phyloP scores from a whole-genome alignment of 169 alveolate species.

The Miamiensis avidus region DNA sequence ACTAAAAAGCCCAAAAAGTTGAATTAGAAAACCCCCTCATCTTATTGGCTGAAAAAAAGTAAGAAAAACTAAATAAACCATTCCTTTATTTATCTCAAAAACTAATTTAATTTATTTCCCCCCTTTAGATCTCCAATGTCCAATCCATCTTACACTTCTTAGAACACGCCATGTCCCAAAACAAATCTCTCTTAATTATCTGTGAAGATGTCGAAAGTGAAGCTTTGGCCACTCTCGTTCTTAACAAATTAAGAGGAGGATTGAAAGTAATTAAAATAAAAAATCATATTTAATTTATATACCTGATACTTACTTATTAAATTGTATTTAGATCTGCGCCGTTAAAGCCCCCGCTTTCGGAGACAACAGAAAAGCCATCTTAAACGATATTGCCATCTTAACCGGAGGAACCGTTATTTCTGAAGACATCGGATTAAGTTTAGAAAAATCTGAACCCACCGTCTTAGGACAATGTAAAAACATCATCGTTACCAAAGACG shows the following conservation, averaged over 20 bases:
- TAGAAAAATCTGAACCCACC: constrained; percentile 71
- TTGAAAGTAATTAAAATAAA: constrained; percentile 76
- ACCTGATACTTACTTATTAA: background rate
- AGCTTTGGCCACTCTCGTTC: constrained; percentile 98
- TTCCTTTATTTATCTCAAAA: no score
- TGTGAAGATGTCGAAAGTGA: constrained; percentile 99
- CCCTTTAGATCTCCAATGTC: constrained; percentile 92
- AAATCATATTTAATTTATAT: no score
- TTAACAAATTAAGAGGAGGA: constrained; percentile 97
- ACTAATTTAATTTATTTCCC: no score
- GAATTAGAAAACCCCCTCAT: constrained; percentile 96
- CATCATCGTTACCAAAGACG: constrained; percentile 96
- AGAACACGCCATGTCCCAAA: constrained; percentile 94
- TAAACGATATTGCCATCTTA: constrained; percentile 96
- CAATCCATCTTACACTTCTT: constrained; percentile 93
- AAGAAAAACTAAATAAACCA: no score
- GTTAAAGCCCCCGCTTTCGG: constrained; percentile 98
- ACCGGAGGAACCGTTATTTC: constrained; percentile 95
- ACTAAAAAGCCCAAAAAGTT: constrained; percentile 93
- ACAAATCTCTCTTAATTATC: constrained; percentile 94
- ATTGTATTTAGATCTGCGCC: constrained; percentile 86
- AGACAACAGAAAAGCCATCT: constrained; percentile 95
- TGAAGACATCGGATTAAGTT: constrained; percentile 90
- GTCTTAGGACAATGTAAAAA: constrained; percentile 95
- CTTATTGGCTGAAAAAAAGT: constrained; percentile 95